Base-by-base conservation (phyloP, 495 filamentous ascomycete species). In the Penicillium roqueforti region DNA sequence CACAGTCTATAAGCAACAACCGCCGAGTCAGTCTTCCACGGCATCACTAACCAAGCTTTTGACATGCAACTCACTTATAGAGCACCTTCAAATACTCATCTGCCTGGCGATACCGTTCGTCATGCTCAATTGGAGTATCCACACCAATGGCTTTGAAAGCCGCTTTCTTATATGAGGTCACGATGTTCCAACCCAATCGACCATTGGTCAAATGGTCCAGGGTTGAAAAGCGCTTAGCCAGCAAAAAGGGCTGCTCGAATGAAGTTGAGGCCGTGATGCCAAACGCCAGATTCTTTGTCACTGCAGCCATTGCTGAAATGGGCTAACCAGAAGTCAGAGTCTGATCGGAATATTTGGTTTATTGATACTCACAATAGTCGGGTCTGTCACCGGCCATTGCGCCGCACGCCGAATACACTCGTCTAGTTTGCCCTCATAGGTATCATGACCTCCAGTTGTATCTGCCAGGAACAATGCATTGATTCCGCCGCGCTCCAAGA, bases 151-250 rank as follows among this genome's bases (percentile, higher is more conserved):
- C 79, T 55, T 81, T 81, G 56, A 80, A 79, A 6, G 82, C 80
- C 0, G 77, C 68, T 51, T 84, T 82, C 61, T 79, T 80, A 65
- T 77, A 86, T 0, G 73, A 78, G 5, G 82, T 85, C 13, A 86
- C 82, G 34, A 87, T 84, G 51, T 86, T 87, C 84, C 83, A 86
- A 0, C 77, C 83, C 36, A 86, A 66, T 4, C 82, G 72, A 0
- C 81, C 83, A 1, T 77, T 68, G 0, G 81, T 85, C 18, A 84
- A 68, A 58, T 87, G 83, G 49, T 86, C 82, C n/a, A 87, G 58
- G 1, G 82, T 84, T 0, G 82, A 85, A 45, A 83, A 82, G 14
- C 80, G 72, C 54, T 80, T 79, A 4, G 82, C 82, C 1, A 85
- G 70, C 6, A 80, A 65, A 55, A 78, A 86, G 3, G 83, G 82